phyloP scores from a whole-genome alignment of 2,329 filamentous ascomycete genomes.

The Thielaviopsis ethacetica region DNA sequence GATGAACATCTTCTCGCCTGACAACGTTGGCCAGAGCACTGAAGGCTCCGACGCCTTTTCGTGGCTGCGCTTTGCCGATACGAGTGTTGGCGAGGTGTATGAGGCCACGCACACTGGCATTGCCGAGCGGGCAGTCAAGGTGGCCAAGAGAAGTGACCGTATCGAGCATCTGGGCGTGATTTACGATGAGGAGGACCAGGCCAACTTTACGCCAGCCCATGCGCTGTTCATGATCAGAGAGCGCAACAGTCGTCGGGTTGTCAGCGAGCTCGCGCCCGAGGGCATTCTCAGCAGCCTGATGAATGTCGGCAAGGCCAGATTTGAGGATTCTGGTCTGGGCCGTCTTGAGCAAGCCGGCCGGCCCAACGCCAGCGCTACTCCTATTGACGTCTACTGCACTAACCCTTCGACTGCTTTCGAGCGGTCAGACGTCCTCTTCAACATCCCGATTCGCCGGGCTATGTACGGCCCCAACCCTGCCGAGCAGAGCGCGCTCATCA shows the following conservation, averaged over 20 bases:
- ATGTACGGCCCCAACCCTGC: conserved; percentile 49
- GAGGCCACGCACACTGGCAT: conserved; percentile 51
- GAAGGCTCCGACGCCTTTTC: conserved; percentile 56
- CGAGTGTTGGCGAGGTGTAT: conserved; percentile 56
- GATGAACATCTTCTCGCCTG: conserved; percentile 80
- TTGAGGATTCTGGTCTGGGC: conserved; percentile 53
- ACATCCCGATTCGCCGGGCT: conserved; percentile 52
- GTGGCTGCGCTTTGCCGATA: conserved; percentile 76
- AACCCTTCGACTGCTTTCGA: conserved; percentile 50
- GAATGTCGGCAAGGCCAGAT: conserved; percentile 55
- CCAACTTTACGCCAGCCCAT: conserved; percentile 53
- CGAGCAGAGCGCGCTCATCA: conserved; percentile 61
- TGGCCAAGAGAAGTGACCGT: conserved; percentile 37
- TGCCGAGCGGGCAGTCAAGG: conserved; percentile 55
- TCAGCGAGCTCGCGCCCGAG: conserved; percentile 54
- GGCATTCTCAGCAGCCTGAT: conserved; percentile 60
- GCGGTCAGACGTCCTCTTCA: conserved; percentile 43
- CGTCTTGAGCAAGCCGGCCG: conserved; percentile 68
- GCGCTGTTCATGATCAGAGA: conserved; percentile 68
- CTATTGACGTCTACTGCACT: conserved; percentile 63
- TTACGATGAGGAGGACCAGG: conserved; percentile 53
- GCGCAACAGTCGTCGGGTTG: conserved; percentile 46
- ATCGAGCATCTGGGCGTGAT: conserved; percentile 49
- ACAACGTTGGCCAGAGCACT: conserved; percentile 53
- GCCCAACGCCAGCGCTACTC: conserved; percentile 68